These are phyloP conservation scores for Pseudomassariella vexata DNA, from an alignment of 2,329 filamentous ascomycete genomes.

Conservation along the genomic window DNA sequence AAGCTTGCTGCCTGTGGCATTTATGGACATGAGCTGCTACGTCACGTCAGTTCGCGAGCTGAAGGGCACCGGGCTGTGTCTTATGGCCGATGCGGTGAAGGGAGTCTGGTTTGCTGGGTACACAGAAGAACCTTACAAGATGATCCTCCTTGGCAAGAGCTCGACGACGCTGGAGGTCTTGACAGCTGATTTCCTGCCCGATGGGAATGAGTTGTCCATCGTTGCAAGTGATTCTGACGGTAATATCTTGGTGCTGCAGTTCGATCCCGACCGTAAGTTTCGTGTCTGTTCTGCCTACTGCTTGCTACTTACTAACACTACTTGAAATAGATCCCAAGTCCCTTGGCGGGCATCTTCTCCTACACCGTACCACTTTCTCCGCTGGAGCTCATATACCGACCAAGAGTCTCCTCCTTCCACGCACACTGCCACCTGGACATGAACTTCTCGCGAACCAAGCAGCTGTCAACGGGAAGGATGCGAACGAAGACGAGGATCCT, in stretches of 20 bases:
- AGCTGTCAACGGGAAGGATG: slow-evolving; percentile 17
- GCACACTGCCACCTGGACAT: slow-evolving; percentile 43
- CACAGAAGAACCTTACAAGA: slow-evolving; percentile 92
- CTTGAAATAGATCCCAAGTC: slow-evolving; percentile 74
- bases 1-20: slow-evolving; percentile 85
- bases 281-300: neutral
- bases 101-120: slow-evolving; percentile 96
- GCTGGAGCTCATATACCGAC: slow-evolving; percentile 73
- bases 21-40: slow-evolving; percentile 96
- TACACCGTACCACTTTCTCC: slow-evolving; percentile 85
- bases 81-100: slow-evolving; percentile 87
- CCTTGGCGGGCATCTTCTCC: slow-evolving; percentile 77
- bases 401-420: slow-evolving; percentile 69
- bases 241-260: slow-evolving; percentile 84
- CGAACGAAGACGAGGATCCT: slow-evolving; percentile 12
- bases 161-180: slow-evolving; percentile 72
- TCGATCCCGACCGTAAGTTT: slow-evolving; percentile 82
- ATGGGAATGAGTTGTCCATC: slow-evolving; percentile 76
- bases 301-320: slow-evolving; percentile 17
- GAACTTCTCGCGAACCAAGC: slow-evolving; percentile 19
- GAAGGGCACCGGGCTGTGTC: slow-evolving; percentile 74
- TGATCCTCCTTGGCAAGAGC: slow-evolving; percentile 88
- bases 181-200: slow-evolving; percentile 81
- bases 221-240: slow-evolving; percentile 79
- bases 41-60: slow-evolving; percentile 82